Percentiles rank a stretch among this genome's conserved stretches.
phyloP scores from a whole-genome alignment of 2,329 filamentous ascomycete genomes.

The Colletotrichum nymphaeae region DNA sequence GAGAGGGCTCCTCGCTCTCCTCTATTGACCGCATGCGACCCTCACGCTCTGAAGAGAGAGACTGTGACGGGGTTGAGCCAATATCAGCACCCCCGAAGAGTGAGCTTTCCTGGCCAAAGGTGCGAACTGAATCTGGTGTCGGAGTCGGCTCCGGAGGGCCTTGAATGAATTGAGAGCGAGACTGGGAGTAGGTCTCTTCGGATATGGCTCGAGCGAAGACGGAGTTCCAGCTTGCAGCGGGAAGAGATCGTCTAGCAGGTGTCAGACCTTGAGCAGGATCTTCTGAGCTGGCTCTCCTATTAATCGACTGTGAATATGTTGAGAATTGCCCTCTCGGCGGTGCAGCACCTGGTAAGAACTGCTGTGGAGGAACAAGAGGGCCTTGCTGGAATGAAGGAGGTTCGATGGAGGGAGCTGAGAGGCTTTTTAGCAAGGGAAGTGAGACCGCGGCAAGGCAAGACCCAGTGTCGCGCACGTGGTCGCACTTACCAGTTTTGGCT shows the following conservation, averaged over 20 bases:
- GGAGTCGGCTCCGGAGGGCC: neutral
- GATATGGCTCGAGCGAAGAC: conserved; percentile 22
- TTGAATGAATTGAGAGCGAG: neutral
- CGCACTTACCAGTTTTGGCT: conserved; percentile 17
- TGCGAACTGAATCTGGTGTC: conserved; percentile 26
- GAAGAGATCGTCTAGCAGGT: neutral
- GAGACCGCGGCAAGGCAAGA: conserved; percentile 6
- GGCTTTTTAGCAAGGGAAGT: conserved; percentile 17
- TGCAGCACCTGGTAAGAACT: conserved; percentile 8
- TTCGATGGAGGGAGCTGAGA: neutral
- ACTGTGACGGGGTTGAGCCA: conserved; percentile 5
- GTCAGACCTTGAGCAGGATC: neutral
- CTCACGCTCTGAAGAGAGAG: neutral
- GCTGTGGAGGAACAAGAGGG: neutral
- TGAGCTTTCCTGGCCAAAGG: conserved; percentile 34
- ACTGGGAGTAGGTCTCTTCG: neutral
- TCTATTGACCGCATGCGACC: conserved; percentile 9
- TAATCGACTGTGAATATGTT: neutral
- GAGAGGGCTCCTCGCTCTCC: conserved; percentile 11
- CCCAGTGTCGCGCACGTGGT: neutral
- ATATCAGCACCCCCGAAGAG: conserved; percentile 25
- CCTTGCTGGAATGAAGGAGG: conserved; percentile 1
- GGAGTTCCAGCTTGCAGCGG: neutral
- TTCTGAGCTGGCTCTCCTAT: neutral
- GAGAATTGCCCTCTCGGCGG: conserved; percentile 19